Base-by-base conservation (phyloP, 495 filamentous ascomycete species). In the Podospora pseudocomata region DNA sequence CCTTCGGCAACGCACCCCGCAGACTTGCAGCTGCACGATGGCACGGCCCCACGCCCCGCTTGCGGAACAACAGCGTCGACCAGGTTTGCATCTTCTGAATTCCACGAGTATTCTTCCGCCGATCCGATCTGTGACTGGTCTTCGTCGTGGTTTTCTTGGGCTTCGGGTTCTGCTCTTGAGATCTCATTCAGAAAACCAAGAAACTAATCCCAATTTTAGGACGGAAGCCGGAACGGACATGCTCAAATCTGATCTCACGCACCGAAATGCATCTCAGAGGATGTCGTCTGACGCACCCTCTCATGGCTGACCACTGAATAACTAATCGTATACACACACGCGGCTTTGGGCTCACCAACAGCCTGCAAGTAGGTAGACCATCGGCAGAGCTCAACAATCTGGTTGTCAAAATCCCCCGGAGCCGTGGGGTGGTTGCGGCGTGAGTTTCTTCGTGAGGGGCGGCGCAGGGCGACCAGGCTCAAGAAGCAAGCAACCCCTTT, bases 1-100 rank as follows among this genome's bases (percentile, higher is more conserved):
- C 20, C 30, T 64, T 63, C 64, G 59, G 20, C 65, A 54, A 69
- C 15, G 57, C 62, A 39, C 58, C 70, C 61, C 62, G 60, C 58
- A 66, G 66, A 54, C 60, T 32, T 54, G 32, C 54, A 53, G 60
- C 26, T 63, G 27, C 39, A 65, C 28, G 27, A 39, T 32, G 32
- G 28, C 28, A 39, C 28, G 32, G 28, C 34, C 60, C 60, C 60
- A 20, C 30, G n/a, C 28, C 27, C 30, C 60, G 55, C 55, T 49
- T 49, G 39, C 39, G 39, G 13, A 49, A 49, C 39, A 49, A 6
- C 39, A 49, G 39, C 7, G 13, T 49, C 39, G 39, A 58, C n/a
- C 55, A 49, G 55, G 59, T 32, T 61, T n/a, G 6, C 23, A 27
- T 9, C 11, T 32, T n/a, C 28, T 61, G 3, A 49, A 49, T 49